Percentiles rank a stretch among this genome's conserved stretches.
These are phyloP conservation scores for Potentilla sterilis DNA, from an alignment of 306 rosid genomes.

Conservation along the genomic window DNA sequence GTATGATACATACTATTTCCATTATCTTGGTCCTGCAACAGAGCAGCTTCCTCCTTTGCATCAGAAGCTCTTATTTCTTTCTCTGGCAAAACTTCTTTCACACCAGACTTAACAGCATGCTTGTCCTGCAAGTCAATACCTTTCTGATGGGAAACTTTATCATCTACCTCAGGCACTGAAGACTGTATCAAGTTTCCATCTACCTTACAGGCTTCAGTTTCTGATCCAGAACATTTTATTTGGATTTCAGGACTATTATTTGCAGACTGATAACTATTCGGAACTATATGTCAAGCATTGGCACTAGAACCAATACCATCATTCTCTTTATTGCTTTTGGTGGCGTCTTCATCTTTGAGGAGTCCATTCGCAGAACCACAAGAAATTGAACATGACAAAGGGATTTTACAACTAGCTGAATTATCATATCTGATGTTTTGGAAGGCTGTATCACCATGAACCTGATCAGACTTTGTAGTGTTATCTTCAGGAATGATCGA, in stretches of 20 bases:
- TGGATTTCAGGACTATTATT: conserved; percentile 37
- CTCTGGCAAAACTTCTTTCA: conserved; percentile 39
- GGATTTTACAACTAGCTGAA: conserved; percentile 35
- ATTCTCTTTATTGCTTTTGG: conserved; percentile 38
- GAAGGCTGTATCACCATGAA: conserved; percentile 38
- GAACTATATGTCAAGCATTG: conserved; percentile 28
- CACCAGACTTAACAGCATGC: conserved; percentile 32
- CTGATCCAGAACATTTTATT: conserved; percentile 32
- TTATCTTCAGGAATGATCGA: conserved; percentile 43
- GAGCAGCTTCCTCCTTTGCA: conserved; percentile 41
- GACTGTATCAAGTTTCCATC: conserved; percentile 36
- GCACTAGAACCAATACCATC: conserved; percentile 33
- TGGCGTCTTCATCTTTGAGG: conserved; percentile 31
- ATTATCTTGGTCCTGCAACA: conserved; percentile 41
- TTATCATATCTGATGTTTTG: conserved; percentile 34
- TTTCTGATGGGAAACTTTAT: conserved; percentile 33
- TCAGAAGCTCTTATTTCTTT: conserved; percentile 47
- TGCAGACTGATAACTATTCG: conserved; percentile 32
- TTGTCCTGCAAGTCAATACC: conserved; percentile 26
- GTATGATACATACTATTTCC: conserved; percentile 47
- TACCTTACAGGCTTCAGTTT: conserved; percentile 30
- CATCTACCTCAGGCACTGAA: conserved; percentile 37
- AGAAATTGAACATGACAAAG: conserved; percentile 42
- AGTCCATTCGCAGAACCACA: conserved; percentile 38
- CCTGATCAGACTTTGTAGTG: conserved; percentile 28